Evolutionary conservation across 805 yeast species (phyloP).

Genomic region (Blastobotrys americana): DNA sequence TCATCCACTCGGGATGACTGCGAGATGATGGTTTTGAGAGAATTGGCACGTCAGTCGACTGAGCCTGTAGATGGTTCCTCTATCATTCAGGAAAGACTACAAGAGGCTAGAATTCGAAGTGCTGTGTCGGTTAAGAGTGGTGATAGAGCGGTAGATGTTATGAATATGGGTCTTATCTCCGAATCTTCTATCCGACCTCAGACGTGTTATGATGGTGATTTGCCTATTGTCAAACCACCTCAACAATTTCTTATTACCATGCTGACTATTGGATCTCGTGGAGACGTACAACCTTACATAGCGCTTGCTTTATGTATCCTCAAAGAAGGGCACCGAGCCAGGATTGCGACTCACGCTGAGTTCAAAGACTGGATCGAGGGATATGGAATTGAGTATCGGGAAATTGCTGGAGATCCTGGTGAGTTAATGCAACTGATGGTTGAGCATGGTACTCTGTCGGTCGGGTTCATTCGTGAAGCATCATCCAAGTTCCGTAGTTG

Average conservation of each 20-base stretch:
- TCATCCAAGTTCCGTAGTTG: slow-evolving; percentile 70
- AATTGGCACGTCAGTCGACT: slow-evolving; percentile 33
- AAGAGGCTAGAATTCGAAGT: not conserved
- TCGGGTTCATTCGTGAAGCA: slow-evolving; percentile 77
- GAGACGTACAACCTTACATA: slow-evolving; percentile 95
- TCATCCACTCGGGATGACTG: slow-evolving; percentile 57
- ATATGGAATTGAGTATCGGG: slow-evolving; percentile 61
- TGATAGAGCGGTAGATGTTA: slow-evolving; percentile 4
- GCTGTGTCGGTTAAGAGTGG: slow-evolving; percentile 1
- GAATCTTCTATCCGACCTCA: slow-evolving; percentile 6
- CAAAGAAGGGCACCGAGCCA: slow-evolving; percentile 75
- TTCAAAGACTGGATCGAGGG: slow-evolving; percentile 66
- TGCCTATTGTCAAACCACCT: slow-evolving; percentile 40
- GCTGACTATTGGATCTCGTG: slow-evolving; percentile 88
- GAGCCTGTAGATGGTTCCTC: not conserved
- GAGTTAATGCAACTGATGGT: slow-evolving; percentile 91
- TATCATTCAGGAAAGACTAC: not conserved
- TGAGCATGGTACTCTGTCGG: slow-evolving; percentile 78
- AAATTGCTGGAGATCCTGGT: slow-evolving; percentile 88
- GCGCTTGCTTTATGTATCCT: slow-evolving; percentile 76
- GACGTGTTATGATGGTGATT: not conserved
- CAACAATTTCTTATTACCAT: slow-evolving; percentile 54
- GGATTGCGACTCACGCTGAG: slow-evolving; percentile 80
- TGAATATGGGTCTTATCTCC: slow-evolving; percentile 3
- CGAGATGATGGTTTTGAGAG: slow-evolving; percentile 42